Percentiles rank a stretch among this genome's conserved stretches.
phyloP scores from a whole-genome alignment of 2,329 filamentous ascomycete species.

The Beauveria bassiana region DNA sequence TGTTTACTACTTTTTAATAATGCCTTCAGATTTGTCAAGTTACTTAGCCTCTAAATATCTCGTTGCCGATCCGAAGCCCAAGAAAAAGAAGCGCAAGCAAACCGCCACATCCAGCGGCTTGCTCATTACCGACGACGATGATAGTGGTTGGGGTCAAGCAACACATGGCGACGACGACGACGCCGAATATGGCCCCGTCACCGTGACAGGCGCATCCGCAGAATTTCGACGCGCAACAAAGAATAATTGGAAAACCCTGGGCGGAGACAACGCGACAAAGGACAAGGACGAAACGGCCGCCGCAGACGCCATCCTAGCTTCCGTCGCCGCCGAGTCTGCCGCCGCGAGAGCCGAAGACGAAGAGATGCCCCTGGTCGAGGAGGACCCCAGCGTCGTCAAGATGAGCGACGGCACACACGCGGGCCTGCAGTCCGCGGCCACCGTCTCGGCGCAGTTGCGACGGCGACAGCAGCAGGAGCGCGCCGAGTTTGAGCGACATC shows the following conservation, averaged over 20 bases:
- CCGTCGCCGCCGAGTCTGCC: conserved; percentile 59
- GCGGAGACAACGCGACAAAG: conserved; percentile 27
- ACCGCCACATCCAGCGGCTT: conserved; percentile 41
- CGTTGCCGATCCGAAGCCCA: conserved; percentile 46
- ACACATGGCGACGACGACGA: conserved; percentile 41
- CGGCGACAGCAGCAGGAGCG: conserved; percentile 59
- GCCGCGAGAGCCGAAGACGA: conserved; percentile 42
- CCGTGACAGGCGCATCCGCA: conserved; percentile 43
- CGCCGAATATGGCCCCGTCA: conserved; percentile 44
- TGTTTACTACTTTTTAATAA: conserved; percentile 19
- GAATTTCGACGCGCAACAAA: conserved; percentile 71
- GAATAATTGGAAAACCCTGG: conserved; percentile 70
- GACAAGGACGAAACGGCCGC: conserved; percentile 42
- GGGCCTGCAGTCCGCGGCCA: conserved; percentile 74
- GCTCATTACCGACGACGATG: conserved; percentile 59
- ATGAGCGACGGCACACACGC: conserved; percentile 88
- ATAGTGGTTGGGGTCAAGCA: conserved; percentile 41
- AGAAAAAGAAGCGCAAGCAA: conserved; percentile 60
- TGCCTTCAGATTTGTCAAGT: conserved; percentile 60
- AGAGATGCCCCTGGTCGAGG: conserved; percentile 40
- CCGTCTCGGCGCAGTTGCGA: conserved; percentile 63
- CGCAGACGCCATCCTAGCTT: conserved; percentile 71
- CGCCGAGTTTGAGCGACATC: conserved; percentile 38
- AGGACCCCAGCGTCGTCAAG: conserved; percentile 42
- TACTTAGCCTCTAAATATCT: conserved; percentile 93